Conservation (phyloP, 1,139 yeast genomes). For the Diutina rugosa region DNA sequence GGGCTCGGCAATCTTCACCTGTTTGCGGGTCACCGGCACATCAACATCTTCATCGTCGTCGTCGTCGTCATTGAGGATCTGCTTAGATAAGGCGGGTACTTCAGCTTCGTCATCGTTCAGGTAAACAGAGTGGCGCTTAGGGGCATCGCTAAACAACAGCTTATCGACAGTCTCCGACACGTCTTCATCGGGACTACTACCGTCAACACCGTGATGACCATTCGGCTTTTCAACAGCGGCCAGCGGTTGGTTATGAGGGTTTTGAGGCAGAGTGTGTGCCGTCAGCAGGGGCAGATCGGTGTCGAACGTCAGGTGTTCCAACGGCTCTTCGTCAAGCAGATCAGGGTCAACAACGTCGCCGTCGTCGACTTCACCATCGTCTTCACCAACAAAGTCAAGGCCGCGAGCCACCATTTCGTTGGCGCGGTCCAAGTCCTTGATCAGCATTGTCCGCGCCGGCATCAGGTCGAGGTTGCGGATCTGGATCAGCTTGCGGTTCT, state of each 20-base stretch:
- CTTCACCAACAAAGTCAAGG: background rate
- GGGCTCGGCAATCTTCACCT: background rate
- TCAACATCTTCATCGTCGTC: background rate
- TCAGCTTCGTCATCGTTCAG: background rate
- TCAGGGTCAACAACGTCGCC: background rate
- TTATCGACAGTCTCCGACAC: background rate
- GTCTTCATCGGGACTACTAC: background rate
- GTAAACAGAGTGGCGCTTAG: background rate
- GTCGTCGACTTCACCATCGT: background rate
- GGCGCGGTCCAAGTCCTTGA: constrained; percentile 1
- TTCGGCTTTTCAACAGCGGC: background rate
- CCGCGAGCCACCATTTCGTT: constrained; percentile 1
- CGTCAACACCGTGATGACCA: background rate
- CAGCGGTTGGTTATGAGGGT: background rate
- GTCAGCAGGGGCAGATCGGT: background rate
- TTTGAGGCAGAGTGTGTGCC: too few species aligned
- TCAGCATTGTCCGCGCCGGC: constrained; percentile 1
- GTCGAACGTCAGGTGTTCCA: background rate
- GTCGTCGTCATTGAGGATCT: background rate
- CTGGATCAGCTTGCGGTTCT: constrained; percentile 1
- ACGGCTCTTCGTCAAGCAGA: background rate
- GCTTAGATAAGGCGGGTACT: background rate
- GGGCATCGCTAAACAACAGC: constrained; percentile 1
- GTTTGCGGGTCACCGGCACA: background rate
- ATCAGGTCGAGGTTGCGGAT: background rate